A percentile compares a stretch with the other conserved stretches of the same genome.
These are phyloP conservation scores for Hypoxylon perforatum DNA, from an alignment of 495 filamentous ascomycete species.

Conservation along the genomic window DNA sequence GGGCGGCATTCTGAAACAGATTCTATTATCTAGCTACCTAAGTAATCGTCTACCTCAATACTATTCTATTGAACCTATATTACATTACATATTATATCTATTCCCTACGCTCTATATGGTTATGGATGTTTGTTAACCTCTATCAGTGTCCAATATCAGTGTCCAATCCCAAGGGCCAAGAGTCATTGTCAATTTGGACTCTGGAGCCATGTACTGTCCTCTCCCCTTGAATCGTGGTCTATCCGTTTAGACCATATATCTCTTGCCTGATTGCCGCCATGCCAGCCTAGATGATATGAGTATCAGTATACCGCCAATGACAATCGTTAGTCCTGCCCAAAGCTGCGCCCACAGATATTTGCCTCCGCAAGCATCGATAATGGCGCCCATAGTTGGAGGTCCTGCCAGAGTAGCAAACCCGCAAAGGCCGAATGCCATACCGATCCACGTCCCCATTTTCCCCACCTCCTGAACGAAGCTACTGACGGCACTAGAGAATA, in stretches of 20 bases:
- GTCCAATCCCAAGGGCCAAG: no score
- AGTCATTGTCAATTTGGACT: no score
- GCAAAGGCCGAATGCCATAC: conserved; percentile 54
- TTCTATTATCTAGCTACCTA: no score
- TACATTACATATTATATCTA: no score
- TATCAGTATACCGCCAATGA: conserved; percentile 21
- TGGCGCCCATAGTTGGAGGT: conserved; percentile 56
- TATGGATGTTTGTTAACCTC: no score
- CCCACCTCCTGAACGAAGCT: conserved; percentile 52
- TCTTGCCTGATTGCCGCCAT: not conserved
- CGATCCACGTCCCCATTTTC: conserved; percentile 59
- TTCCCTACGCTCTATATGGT: no score
- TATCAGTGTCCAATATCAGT: no score
- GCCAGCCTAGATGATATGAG: conserved; percentile 16
- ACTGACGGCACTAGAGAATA: conserved; percentile 51
- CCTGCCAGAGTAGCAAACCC: conserved; percentile 56
- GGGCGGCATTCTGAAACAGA: no score
- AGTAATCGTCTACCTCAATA: no score
- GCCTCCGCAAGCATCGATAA: conserved; percentile 52
- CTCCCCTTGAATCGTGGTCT: not conserved
- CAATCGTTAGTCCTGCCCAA: conserved; percentile 49
- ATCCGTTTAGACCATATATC: not conserved
- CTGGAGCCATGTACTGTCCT: not conserved
- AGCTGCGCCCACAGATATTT: conserved; percentile 52
- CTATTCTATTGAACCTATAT: no score